Conservation (phyloP, 108 stramenopile species). For the Stephanodiscus minutulus region DNA sequence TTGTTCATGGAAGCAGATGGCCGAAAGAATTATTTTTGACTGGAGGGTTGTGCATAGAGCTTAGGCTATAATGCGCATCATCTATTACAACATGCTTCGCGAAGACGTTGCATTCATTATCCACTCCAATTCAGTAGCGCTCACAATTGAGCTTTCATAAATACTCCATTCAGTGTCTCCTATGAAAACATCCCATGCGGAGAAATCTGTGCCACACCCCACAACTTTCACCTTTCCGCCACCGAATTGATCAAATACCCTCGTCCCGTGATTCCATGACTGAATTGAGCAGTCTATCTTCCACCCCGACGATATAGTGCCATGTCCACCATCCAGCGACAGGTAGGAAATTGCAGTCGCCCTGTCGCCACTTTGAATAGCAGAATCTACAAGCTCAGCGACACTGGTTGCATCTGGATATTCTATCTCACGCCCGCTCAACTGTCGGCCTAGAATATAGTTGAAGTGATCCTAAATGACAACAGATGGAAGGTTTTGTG, state of each 20-base stretch:
- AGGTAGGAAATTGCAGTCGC: slow-evolving; percentile 58
- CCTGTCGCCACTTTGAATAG: slow-evolving; percentile 64
- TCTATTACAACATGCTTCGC: slow-evolving; percentile 8
- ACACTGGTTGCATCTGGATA: slow-evolving; percentile 37
- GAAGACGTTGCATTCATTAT: slow-evolving; percentile 1
- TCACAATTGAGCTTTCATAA: slow-evolving; percentile 47
- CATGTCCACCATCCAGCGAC: slow-evolving; percentile 77
- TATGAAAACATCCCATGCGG: slow-evolving; percentile 27
- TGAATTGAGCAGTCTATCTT: slow-evolving; percentile 72
- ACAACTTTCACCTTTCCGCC: slow-evolving; percentile 20
- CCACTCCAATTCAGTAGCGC: slow-evolving; percentile 21
- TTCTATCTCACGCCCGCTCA: slow-evolving; percentile 28
- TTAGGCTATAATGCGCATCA: too few relatives aligned
- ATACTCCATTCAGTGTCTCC: slow-evolving; percentile 57
- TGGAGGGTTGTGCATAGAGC: too few relatives aligned
- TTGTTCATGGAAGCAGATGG: too few relatives aligned
- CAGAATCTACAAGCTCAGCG: slow-evolving; percentile 68
- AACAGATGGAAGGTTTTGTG: not conserved
- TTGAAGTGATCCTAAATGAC: slow-evolving; percentile 80
- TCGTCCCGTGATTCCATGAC: slow-evolving; percentile 69
- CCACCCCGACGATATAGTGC: slow-evolving; percentile 71
- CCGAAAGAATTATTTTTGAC: too few relatives aligned
- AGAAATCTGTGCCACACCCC: slow-evolving; percentile 28
- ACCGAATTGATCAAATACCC: slow-evolving; percentile 27
- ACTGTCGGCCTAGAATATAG: slow-evolving; percentile 55